Base-by-base conservation (phyloP, 345 rosid species). In the Noccaea caerulescens region DNA sequence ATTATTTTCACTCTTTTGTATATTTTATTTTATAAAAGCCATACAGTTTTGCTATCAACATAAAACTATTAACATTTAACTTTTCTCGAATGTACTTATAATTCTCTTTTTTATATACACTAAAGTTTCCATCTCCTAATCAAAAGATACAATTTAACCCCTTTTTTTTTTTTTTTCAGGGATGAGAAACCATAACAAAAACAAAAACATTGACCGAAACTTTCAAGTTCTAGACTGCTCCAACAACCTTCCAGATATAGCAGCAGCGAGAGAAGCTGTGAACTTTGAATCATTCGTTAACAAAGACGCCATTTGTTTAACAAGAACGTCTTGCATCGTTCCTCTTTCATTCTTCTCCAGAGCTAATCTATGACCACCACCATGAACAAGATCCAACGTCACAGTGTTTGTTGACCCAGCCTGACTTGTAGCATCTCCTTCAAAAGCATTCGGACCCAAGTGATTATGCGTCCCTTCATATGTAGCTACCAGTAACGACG, bases 401-500 rank as follows among this genome's bases (percentile, higher is more conserved):
- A 81, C 45, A n/a, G 55, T 46, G 36, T 77, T 64, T 36, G 80
- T 64, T 36, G 80, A 58, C 27, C 69, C 58, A 67, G 8, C 49
- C 1, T 53, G 71, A 38, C 66, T 82, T 5, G 84, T 77, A 32
- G 72, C 32, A 37, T 79, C 84, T 0, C 85, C 79, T 34, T 70
- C 76, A 41, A 84, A 75, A 10, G 69, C 79, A 14, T 50, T 65
- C 30, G 49, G 53, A 44, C 58, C 58, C 36, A 38, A 38, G 23
- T 91, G 98, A 58, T 87, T 93, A 81, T 93, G 98, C 46, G 85
- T 84, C 60, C 98, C 98, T 80, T 93, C 97, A 33, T 93, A 93
- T 30, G 90, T 89, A 3, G 91, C 96, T 4, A 93, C 89, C 46
- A 91, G 58, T 62, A 89, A 11, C 1, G 93, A 72, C 1, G 87